These are phyloP conservation scores for Flaveria ramosissima DNA, from an alignment of 129 eudicot genomes.

Conservation along the genomic window DNA sequence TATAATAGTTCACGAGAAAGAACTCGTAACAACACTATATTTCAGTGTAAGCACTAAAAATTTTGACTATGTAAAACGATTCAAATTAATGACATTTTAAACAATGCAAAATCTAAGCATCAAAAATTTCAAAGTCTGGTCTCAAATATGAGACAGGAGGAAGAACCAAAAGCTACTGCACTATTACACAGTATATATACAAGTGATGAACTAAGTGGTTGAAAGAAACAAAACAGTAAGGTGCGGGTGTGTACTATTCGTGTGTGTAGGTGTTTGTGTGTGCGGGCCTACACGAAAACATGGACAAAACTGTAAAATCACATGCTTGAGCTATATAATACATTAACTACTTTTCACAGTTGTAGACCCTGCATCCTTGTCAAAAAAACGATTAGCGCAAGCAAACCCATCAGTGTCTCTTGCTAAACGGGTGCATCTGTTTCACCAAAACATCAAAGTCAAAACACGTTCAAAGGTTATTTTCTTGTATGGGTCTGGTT, in stretches of 20 bases:
- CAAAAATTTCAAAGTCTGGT: background rate
- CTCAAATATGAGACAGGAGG: background rate
- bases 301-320: conserved; percentile 11
- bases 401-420: conserved; percentile 2
- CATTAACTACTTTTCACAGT: conserved; percentile 15
- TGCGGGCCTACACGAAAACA: background rate
- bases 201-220: background rate
- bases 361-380: background rate
- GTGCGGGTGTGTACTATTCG: background rate
- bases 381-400: background rate
- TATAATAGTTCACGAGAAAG: background rate
- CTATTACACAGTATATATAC: conserved; percentile 15
- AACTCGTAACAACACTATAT: background rate
- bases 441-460: conserved; percentile 8
- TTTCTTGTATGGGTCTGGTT: background rate
- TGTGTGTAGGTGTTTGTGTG: background rate
- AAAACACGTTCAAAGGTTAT: background rate
- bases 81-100: background rate
- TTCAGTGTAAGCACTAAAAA: background rate
- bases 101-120: background rate
- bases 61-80: background rate
- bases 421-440: conserved; percentile 11
- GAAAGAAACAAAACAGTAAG: background rate
- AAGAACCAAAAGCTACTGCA: background rate
- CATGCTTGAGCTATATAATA: conserved; percentile 11